A percentile compares a stretch with the other conserved stretches of the same genome.
Evolutionary conservation across 352 stramenopile species (phyloP).

Genomic region (Globisporangium cederbergense): DNA sequence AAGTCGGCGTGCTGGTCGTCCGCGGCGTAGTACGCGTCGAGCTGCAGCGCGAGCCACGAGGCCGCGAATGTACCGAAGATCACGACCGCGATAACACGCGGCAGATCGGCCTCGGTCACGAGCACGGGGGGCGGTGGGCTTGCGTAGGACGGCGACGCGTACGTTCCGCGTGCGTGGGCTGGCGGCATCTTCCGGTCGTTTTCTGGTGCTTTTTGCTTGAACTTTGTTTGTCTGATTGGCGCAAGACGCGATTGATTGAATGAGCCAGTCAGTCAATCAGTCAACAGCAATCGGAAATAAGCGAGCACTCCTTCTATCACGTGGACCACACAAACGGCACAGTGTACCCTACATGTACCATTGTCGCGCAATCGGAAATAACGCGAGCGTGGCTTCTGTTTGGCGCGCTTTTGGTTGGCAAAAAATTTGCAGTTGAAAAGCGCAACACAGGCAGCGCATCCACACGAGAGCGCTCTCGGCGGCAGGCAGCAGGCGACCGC

Average conservation of each 20-base stretch:
- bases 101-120: slow-evolving; percentile 52
- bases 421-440: too few species aligned
- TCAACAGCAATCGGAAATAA: too few species aligned
- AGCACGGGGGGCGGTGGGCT: slow-evolving; percentile 44
- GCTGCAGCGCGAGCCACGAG: slow-evolving; percentile 40
- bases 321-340: too few species aligned
- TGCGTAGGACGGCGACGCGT: slow-evolving; percentile 19
- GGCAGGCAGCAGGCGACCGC: neutral
- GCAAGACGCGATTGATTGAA: neutral
- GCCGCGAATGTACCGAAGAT: slow-evolving; percentile 29
- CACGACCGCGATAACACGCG: slow-evolving; percentile 33
- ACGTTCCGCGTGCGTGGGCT: neutral
- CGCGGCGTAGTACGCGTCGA: slow-evolving; percentile 45
- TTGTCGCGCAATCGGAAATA: too few species aligned
- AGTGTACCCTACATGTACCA: too few species aligned
- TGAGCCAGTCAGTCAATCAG: neutral
- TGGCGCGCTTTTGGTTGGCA: too few species aligned
- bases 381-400: too few species aligned
- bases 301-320: too few species aligned
- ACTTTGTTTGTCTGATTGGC: neutral
- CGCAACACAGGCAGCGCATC: neutral
- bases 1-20: slow-evolving; percentile 43
- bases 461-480: too few species aligned
- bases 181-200: slow-evolving; percentile 1
- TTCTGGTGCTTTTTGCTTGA: neutral